A percentile compares a stretch with the other conserved stretches of the same genome.
These are phyloP conservation scores for Beauveria rudraprayagi DNA, from an alignment of 2,329 filamentous ascomycete genomes.

Conservation along the genomic window DNA sequence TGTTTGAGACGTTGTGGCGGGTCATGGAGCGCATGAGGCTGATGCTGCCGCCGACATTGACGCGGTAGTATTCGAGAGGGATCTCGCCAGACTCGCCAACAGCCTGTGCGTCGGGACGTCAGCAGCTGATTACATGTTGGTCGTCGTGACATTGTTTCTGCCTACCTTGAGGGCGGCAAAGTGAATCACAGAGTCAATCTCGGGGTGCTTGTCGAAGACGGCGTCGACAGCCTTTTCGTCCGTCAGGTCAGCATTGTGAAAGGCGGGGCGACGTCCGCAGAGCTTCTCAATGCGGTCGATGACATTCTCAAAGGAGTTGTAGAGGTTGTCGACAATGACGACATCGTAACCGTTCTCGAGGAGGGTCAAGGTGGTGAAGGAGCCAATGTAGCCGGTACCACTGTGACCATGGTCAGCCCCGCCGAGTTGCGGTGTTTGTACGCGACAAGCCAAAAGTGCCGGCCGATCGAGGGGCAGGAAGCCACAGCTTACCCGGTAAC, in stretches of 20 bases:
- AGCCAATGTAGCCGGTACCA: constrained; percentile 98
- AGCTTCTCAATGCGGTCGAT: constrained; percentile 94
- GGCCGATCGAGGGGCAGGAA: constrained; percentile 11
- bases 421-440: neutral
- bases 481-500: constrained; percentile 69
- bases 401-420: constrained; percentile 37
- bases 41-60: constrained; percentile 92
- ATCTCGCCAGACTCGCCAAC: constrained; percentile 93
- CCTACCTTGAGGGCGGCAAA: constrained; percentile 91
- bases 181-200: constrained; percentile 97
- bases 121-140: neutral
- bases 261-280: constrained; percentile 75
- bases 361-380: constrained; percentile 86
- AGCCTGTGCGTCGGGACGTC: constrained; percentile 46
- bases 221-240: constrained; percentile 75
- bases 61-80: constrained; percentile 93
- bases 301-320: constrained; percentile 90
- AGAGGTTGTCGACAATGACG: constrained; percentile 90
- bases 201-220: constrained; percentile 80
- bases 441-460: neutral
- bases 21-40: constrained; percentile 80
- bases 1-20: constrained; percentile 85
- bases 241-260: constrained; percentile 83
- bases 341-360: constrained; percentile 94
- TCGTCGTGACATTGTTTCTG: neutral